Evolutionary conservation across 2,329 filamentous ascomycete species (phyloP), one percentile per base, ranked within the genome.

Genomic region (Xylaria sp.): DNA sequence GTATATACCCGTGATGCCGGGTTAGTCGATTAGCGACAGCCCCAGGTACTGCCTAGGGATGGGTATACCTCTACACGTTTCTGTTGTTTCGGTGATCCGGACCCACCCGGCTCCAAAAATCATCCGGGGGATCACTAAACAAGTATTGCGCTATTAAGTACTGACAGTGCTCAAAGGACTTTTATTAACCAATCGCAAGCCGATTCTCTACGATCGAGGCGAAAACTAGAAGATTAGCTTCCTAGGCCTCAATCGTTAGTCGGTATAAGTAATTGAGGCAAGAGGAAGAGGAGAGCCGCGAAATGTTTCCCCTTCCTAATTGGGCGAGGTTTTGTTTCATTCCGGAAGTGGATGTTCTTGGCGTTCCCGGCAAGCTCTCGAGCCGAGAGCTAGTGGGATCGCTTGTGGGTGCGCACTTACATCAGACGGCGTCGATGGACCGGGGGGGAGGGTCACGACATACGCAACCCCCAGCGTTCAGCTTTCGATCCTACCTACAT

Each of bases 281-380:
- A 39, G 9, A 50, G 14, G 47, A 36, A 56, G 53, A 30, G 14
- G 53, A 30, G 14, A 24, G 59, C 42, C 17, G 30, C n/a, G 19
- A 27, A 27, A 57, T 48, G 51, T 64, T 50, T 60, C 32, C 32
- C 17, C 50, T 61, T 65, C 55, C 50, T 36, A 45, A 61, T 55
- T 17, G 48, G 56, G 51, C 34, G 39, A 42, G 42, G 11, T 27
- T 27, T n/a, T 51, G 59, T 48, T 63, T 68, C 54, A 51, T 48
- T 67, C 53, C 53, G 61, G 45, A 55, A 57, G 36, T 45, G 27
- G 19, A 17, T 5, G 51, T 63, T 4, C 68, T 69, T 69, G 64
- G 69, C 69, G 67, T 51, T 27, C 30, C 68, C 69, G 69, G 69
- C 68, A 71, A 71, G 39, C 47, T 61, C 42, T 66, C 45, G 68